These are phyloP conservation scores for Hansenula anomala DNA, from an alignment of 1,139 yeast species.

Conservation along the genomic window DNA sequence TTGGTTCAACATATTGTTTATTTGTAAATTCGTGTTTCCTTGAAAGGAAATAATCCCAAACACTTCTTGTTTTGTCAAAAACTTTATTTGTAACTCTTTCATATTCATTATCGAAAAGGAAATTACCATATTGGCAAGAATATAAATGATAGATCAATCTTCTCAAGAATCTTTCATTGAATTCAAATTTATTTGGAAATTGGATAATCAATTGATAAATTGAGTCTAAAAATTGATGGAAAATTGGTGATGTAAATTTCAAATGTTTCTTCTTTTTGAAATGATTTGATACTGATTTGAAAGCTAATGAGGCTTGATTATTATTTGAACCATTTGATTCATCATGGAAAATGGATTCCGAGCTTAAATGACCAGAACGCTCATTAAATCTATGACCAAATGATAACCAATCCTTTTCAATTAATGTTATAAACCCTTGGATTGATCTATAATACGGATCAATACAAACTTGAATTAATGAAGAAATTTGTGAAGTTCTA, in stretches of 20 bases:
- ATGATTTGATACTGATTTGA: constrained; percentile 27
- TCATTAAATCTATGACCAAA: constrained; percentile 91
- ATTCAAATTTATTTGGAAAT: constrained; percentile 72
- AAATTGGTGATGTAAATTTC: constrained; percentile 77
- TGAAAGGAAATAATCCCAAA: constrained; percentile 91
- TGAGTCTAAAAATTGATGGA: constrained; percentile 90
- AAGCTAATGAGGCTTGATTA: constrained; percentile 21
- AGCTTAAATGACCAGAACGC: constrained; percentile 66
- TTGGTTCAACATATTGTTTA: constrained; percentile 30
- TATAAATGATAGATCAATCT: constrained; percentile 82
- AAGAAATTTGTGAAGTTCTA: constrained; percentile 84
- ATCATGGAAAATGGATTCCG: constrained; percentile 35
- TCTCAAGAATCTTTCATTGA: constrained; percentile 81
- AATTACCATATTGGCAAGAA: constrained; percentile 94
- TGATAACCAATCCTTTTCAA: constrained; percentile 94
- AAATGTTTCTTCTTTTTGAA: constrained; percentile 35
- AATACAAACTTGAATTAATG: constrained; percentile 78
- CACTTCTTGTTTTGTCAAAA: constrained; percentile 57
- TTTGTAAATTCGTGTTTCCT: constrained; percentile 69
- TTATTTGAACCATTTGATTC: constrained; percentile 18
- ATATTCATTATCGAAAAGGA: constrained; percentile 68
- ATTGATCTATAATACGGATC: constrained; percentile 89
- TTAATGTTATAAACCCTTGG: constrained; percentile 77
- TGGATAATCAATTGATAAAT: constrained; percentile 76
- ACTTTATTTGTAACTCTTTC: constrained; percentile 46